phyloP scores from a whole-genome alignment of 2,329 filamentous ascomycete genomes.

The Dichotomopilus funicola region DNA sequence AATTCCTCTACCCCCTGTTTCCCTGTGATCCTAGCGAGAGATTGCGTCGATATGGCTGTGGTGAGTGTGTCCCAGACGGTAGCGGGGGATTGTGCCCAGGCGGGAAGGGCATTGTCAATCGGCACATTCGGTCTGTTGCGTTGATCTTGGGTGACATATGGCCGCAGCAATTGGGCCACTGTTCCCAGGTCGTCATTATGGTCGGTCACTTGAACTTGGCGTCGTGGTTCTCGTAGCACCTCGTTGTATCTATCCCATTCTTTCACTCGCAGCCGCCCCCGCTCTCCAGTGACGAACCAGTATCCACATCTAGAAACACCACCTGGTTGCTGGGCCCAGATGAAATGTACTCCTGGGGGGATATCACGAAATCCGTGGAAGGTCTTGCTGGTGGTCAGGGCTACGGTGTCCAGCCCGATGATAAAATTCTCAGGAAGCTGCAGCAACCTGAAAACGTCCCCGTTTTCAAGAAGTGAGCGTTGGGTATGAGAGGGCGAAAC shows the following conservation, averaged over 20 bases:
- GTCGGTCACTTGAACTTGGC: conserved; percentile 37
- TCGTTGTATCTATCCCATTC: conserved; percentile 54
- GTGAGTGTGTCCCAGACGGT: conserved; percentile 49
- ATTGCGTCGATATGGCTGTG: conserved; percentile 37
- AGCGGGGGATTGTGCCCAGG: conserved; percentile 18
- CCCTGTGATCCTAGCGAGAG: conserved; percentile 44
- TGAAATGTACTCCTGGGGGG: conserved; percentile 50
- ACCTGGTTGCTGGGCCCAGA: conserved; percentile 49
- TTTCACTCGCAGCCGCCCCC: conserved; percentile 38
- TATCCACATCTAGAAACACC: conserved; percentile 49
- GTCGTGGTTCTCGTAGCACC: conserved; percentile 42
- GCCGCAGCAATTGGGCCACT: conserved; percentile 37
- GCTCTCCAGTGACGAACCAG: conserved; percentile 43
- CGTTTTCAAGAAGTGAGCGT: conserved; percentile 28
- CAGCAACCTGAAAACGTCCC: conserved; percentile 48
- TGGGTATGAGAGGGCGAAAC: no score
- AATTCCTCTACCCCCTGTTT: conserved; percentile 36
- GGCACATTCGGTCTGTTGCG: conserved; percentile 1
- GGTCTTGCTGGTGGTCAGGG: conserved; percentile 36
- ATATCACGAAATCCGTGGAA: conserved; percentile 49
- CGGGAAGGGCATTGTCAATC: not conserved
- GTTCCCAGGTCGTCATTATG: conserved; percentile 37
- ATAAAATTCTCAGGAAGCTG: conserved; percentile 45
- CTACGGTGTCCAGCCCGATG: conserved; percentile 48
- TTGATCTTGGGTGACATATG: conserved; percentile 33